Conservation (phyloP, 2,329 filamentous ascomycete genomes). For the Aspergillus quadricinctus region DNA sequence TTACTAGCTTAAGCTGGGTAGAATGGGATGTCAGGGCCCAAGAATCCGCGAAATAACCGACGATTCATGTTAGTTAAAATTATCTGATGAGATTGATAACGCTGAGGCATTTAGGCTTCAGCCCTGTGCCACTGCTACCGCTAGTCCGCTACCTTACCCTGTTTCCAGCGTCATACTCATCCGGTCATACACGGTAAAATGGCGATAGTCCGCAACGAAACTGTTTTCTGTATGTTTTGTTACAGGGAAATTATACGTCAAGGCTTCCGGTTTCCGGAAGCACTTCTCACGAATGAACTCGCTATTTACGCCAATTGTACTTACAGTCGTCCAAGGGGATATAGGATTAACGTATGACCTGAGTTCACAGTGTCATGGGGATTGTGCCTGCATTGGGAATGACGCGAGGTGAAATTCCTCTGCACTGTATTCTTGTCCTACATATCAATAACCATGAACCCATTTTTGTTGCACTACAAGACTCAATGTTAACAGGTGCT, state of each 20-base stretch:
- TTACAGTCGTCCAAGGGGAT: background rate
- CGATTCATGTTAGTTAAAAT: background rate
- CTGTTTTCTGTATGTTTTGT: background rate
- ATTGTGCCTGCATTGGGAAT: background rate
- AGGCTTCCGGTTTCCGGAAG: background rate
- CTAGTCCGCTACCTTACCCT: background rate
- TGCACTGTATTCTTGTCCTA: background rate
- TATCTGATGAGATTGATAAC: conserved; percentile 4
- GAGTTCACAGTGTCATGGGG: too few relatives aligned
- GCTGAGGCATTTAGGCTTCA: background rate
- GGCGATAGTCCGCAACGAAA: too few relatives aligned
- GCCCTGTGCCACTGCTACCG: background rate
- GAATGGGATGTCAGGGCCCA: background rate
- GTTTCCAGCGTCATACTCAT: background rate
- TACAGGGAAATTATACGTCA: background rate
- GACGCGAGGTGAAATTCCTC: background rate
- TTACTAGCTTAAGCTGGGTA: background rate
- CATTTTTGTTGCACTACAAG: background rate
- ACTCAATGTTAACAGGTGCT: background rate
- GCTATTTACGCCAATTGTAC: background rate
- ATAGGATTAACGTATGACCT: too few relatives aligned
- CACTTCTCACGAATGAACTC: background rate
- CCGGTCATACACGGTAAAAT: background rate
- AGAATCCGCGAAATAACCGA: background rate
- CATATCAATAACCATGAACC: background rate